Evolutionary conservation across 2,329 filamentous ascomycete species (phyloP).

Genomic region (Diplodia corticola): DNA sequence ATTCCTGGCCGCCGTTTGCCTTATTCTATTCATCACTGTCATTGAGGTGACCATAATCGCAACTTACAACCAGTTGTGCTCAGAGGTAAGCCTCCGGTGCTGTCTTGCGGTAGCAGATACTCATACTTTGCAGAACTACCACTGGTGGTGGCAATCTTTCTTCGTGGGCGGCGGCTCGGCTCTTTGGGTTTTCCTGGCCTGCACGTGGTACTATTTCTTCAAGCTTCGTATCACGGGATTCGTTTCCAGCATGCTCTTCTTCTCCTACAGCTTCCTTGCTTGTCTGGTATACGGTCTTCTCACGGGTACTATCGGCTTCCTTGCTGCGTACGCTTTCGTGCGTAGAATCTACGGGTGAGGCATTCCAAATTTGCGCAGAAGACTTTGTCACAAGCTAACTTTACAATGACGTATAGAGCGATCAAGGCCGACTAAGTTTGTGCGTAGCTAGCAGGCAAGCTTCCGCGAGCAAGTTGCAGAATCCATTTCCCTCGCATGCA

Average conservation of each 20-base stretch:
- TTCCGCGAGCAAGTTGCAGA: not conserved
- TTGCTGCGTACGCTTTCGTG: slow-evolving; percentile 82
- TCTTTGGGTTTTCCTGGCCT: slow-evolving; percentile 81
- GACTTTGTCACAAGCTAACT: not conserved
- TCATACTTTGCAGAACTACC: slow-evolving; percentile 61
- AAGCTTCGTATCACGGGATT: slow-evolving; percentile 81
- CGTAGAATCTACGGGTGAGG: slow-evolving; percentile 77
- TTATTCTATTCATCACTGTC: slow-evolving; percentile 73
- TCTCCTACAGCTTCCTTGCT: slow-evolving; percentile 79
- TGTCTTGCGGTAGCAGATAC: not conserved
- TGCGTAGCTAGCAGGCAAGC: not conserved
- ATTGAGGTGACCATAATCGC: slow-evolving; percentile 82
- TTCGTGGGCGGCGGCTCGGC: slow-evolving; percentile 73
- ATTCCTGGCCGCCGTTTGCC: slow-evolving; percentile 72
- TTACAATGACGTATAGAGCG: not conserved
- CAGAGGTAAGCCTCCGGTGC: slow-evolving; percentile 56
- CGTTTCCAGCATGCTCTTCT: slow-evolving; percentile 78
- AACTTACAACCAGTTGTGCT: slow-evolving; percentile 78
- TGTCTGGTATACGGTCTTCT: slow-evolving; percentile 79
- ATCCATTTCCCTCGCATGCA: not conserved
- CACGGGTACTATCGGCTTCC: slow-evolving; percentile 80
- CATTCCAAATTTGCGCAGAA: not conserved
- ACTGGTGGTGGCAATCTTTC: slow-evolving; percentile 94
- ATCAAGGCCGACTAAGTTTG: slow-evolving; percentile 21
- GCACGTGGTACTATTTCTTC: slow-evolving; percentile 78